Evolutionary conservation across 2,329 filamentous ascomycete species (phyloP).

Genomic region (Chaetothyriales sp.): DNA sequence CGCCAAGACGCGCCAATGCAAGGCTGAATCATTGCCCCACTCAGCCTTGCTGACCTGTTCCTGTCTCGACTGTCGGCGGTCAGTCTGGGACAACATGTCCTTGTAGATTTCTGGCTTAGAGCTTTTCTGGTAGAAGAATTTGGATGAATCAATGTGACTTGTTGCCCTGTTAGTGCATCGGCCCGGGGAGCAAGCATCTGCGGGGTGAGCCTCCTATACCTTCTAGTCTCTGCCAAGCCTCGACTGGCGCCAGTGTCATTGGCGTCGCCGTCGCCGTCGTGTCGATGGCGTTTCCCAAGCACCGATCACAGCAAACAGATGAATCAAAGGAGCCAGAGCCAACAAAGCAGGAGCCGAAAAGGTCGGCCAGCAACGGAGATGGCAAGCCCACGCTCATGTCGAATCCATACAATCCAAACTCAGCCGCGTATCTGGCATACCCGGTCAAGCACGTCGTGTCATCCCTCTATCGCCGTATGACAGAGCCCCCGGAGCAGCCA

Average conservation of each 20-base stretch:
- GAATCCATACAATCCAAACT: slow-evolving; percentile 21
- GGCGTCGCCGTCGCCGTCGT: no score
- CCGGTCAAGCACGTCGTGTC: slow-evolving; percentile 40
- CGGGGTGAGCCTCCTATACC: neutral
- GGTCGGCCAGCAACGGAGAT: slow-evolving; percentile 40
- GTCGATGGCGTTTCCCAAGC: neutral
- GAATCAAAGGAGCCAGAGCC: neutral
- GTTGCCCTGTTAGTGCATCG: neutral
- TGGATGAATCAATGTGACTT: neutral
- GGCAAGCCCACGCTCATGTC: slow-evolving; percentile 9
- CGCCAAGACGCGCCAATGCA: neutral
- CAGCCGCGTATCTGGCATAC: slow-evolving; percentile 35
- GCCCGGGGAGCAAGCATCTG: neutral
- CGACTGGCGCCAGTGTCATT: neutral
- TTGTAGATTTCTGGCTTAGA: neutral
- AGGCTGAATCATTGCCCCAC: neutral
- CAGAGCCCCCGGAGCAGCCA: slow-evolving; percentile 24
- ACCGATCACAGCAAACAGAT: neutral
- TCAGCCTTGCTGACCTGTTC: neutral
- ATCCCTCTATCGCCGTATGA: slow-evolving; percentile 53
- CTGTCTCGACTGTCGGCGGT: no score
- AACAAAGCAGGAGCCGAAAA: neutral
- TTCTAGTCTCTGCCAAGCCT: neutral
- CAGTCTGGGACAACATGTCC: neutral
- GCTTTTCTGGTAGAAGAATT: neutral